These are phyloP conservation scores for Insectozyma bohioensis DNA, from an alignment of 1,139 yeast species.

Conservation along the genomic window DNA sequence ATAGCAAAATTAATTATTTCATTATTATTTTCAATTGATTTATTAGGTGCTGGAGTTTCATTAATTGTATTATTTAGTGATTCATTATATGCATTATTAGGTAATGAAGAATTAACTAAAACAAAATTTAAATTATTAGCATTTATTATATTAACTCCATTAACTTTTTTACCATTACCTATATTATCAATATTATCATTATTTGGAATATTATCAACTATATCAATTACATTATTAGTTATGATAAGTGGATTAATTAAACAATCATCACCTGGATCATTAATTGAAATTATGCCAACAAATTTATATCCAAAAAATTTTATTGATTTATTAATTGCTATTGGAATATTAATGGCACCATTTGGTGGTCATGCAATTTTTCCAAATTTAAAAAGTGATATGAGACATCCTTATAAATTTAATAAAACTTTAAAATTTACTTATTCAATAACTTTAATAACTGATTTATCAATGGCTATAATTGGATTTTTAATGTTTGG, in stretches of 20 bases:
- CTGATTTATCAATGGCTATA: constrained; percentile 76
- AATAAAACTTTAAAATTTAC: constrained; percentile 37
- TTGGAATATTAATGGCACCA: constrained; percentile 61
- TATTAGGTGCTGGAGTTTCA: constrained; percentile 58
- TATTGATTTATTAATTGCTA: constrained; percentile 45
- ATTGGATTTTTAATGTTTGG: constrained; percentile 92
- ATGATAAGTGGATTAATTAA: constrained; percentile 41
- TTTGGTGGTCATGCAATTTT: constrained; percentile 65
- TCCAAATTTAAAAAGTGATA: constrained; percentile 57
- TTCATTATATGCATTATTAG: constrained; percentile 45
- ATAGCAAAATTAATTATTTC: constrained; percentile 43
- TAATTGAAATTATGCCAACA: constrained; percentile 42
- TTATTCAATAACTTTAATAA: constrained; percentile 64
- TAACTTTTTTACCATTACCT: constrained; percentile 46
- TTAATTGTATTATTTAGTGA: constrained; percentile 56
- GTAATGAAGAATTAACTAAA: constrained; percentile 40
- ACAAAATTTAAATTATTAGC: constrained; percentile 37
- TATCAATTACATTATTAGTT: constrained; percentile 42
- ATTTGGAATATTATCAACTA: constrained; percentile 45
- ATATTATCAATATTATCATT: constrained; percentile 44
- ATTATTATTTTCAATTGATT: constrained; percentile 44
- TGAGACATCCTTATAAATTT: constrained; percentile 54
- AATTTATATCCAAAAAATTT: constrained; percentile 46
- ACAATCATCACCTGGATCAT: constrained; percentile 42
- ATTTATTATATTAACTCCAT: constrained; percentile 46